phyloP scores from a whole-genome alignment of 176 grass and related monocot species.

The Oryza glaberrima region DNA sequence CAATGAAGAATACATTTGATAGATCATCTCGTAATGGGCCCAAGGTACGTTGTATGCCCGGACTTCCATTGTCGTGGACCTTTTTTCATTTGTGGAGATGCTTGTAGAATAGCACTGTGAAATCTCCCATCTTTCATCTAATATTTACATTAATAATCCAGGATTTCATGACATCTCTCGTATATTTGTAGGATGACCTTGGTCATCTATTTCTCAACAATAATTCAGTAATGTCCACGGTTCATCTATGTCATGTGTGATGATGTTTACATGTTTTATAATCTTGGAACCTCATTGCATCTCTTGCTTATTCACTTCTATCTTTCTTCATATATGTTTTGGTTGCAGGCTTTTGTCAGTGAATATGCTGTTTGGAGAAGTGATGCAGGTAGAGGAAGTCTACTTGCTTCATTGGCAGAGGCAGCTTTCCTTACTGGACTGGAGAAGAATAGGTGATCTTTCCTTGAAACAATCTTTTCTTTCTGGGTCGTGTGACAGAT shows the following conservation, averaged over 20 bases:
- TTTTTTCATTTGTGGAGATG: conserved; percentile 7
- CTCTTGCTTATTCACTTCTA: not conserved
- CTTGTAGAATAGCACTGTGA: not conserved
- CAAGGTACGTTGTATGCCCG: conserved; percentile 51
- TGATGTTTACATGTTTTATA: conserved; percentile 7
- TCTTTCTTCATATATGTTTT: not conserved
- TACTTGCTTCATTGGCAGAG: conserved; percentile 80
- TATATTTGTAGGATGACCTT: not conserved
- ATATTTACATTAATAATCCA: conserved; percentile 8
- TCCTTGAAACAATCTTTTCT: not conserved
- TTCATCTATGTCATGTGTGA: not conserved
- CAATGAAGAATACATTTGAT: conserved; percentile 57
- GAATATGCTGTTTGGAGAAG: conserved; percentile 73
- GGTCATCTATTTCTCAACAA: not conserved
- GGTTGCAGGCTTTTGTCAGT: conserved; percentile 75
- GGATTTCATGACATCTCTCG: not conserved
- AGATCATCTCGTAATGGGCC: conserved; percentile 54
- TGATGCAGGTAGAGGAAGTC: conserved; percentile 77
- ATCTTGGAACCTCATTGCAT: conserved; percentile 7
- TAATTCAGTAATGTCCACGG: not conserved
- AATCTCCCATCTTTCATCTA: not conserved
- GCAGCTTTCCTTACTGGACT: conserved; percentile 85
- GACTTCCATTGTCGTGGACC: not conserved
- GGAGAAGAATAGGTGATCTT: conserved; percentile 77
- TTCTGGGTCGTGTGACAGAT: not conserved